These are phyloP conservation scores for Naganishia antarctica DNA, from an alignment of 768 basidiomycete genomes.

Conservation along the genomic window DNA sequence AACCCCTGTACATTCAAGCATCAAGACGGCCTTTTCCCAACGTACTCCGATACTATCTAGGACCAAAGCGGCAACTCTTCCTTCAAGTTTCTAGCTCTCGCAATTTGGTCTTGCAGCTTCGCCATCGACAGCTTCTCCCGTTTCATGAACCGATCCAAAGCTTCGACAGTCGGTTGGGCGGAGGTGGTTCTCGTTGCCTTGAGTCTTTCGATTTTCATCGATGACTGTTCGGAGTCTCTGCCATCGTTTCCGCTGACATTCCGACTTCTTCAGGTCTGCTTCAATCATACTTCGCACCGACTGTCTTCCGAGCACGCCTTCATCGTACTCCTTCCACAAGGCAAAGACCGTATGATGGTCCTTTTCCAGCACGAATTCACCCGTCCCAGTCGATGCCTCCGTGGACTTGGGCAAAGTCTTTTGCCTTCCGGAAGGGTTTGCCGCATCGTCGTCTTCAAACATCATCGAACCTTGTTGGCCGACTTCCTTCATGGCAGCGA, in stretches of 20 bases:
- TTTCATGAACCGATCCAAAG: too few relatives aligned
- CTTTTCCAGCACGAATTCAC: neutral
- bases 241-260: neutral
- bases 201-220: neutral
- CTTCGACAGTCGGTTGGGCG: too few relatives aligned
- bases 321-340: slow-evolving; percentile 1
- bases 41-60: too few relatives aligned
- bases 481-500: neutral
- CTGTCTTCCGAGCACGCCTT: neutral
- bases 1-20: too few relatives aligned
- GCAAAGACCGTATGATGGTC: neutral
- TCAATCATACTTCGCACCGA: neutral
- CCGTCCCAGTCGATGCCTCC: neutral
- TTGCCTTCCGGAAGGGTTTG: slow-evolving; percentile 24
- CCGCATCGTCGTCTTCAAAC: slow-evolving; percentile 20
- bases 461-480: neutral
- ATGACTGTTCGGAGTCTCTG: neutral
- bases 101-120: too few relatives aligned
- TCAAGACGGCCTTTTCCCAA: too few relatives aligned
- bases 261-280: neutral
- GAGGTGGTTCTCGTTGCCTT: neutral
- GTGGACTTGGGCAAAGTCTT: neutral
- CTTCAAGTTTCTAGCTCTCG: too few relatives aligned
- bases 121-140: too few relatives aligned
- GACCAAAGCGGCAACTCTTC: too few relatives aligned